phyloP scores from a whole-genome alignment of 1,284 basidiomycete genomes.

The Trichosporon ovoides region DNA sequence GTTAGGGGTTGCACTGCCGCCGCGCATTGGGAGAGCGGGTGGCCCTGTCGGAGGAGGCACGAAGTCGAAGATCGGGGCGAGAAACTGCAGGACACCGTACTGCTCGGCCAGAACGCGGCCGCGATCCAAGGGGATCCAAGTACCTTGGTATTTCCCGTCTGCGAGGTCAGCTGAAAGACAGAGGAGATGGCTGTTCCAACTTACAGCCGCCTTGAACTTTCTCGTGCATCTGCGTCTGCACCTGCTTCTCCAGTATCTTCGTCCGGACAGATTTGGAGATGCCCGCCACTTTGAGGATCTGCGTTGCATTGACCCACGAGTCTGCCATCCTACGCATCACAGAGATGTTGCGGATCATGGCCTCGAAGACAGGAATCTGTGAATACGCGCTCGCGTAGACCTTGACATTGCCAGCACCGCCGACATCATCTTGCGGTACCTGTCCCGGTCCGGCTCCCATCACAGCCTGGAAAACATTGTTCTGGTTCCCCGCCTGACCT shows the following conservation, averaged over 20 bases:
- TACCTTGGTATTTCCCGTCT: constrained; percentile 97
- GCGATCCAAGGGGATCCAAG: constrained; percentile 92
- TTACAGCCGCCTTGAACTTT: constrained; percentile 93
- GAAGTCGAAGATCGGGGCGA: constrained; percentile 87
- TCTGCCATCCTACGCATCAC: constrained; percentile 95
- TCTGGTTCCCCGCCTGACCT: constrained; percentile 4
- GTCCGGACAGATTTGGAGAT: constrained; percentile 94
- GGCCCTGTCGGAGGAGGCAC: constrained; percentile 56
- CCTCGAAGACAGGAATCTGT: constrained; percentile 69
- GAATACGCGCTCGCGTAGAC: constrained; percentile 49
- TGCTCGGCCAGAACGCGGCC: constrained; percentile 84
- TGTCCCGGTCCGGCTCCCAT: constrained; percentile 43
- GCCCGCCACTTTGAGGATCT: constrained; percentile 97
- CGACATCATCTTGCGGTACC: constrained; percentile 27
- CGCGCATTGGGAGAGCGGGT: constrained; percentile 39
- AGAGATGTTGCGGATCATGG: constrained; percentile 94
- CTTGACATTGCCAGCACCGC: constrained; percentile 29
- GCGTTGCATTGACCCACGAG: constrained; percentile 84
- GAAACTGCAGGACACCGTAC: constrained; percentile 76
- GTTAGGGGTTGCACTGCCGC: constrained; percentile 22
- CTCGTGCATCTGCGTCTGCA: constrained; percentile 91
- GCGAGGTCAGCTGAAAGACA: neutral
- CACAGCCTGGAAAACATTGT: constrained; percentile 40
- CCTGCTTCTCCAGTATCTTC: constrained; percentile 97
- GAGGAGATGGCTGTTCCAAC: constrained; percentile 13